These are phyloP conservation scores for Theileria parva DNA, from an alignment of 169 alveolate species.

Conservation along the genomic window DNA sequence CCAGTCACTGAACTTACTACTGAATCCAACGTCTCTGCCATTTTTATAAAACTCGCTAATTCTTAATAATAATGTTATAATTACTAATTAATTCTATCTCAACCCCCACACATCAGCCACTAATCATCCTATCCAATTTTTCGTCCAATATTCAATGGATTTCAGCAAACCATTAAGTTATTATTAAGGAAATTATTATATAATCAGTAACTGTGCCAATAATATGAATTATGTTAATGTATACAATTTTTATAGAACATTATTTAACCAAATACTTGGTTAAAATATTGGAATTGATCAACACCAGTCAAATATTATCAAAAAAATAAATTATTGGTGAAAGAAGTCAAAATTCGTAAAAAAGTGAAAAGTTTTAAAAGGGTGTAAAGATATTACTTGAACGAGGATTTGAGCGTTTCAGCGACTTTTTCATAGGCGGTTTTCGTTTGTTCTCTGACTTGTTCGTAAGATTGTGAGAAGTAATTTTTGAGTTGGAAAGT, in stretches of 20 bases:
- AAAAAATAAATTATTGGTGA: no score
- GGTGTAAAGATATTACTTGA: not conserved
- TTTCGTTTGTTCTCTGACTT: conserved; percentile 2
- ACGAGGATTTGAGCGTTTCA: not conserved
- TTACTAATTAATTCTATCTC: not conserved
- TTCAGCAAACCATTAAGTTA: no score
- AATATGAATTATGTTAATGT: no score
- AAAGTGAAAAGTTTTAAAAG: no score
- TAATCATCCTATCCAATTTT: not conserved
- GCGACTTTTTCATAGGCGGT: conserved; percentile 6
- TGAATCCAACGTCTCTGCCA: conserved; percentile 3
- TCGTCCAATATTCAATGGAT: not conserved
- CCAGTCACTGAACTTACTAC: conserved; percentile 7
- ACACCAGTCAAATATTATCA: no score
- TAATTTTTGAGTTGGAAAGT: not conserved
- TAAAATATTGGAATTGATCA: no score
- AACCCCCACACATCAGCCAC: not conserved
- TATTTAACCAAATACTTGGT: no score
- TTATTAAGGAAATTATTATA: no score
- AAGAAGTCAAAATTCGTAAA: no score
- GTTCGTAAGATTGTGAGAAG: not conserved
- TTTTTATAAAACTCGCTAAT: not conserved
- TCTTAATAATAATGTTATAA: not conserved
- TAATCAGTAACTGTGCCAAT: no score
- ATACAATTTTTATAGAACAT: no score